phyloP scores from a whole-genome alignment of 495 filamentous ascomycete genomes.

The Talaromyces trachyspermus region DNA sequence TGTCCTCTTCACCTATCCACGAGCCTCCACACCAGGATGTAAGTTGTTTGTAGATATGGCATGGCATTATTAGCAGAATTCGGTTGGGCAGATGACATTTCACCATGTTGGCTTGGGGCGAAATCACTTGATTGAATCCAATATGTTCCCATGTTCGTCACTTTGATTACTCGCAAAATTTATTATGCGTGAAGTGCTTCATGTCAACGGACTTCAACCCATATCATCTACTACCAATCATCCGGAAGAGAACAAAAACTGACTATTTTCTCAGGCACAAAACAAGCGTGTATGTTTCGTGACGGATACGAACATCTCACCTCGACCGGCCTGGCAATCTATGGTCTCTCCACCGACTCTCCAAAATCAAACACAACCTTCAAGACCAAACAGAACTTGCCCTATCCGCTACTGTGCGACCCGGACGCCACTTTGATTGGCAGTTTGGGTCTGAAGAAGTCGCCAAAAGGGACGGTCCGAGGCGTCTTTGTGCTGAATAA shows the following conservation, averaged over 20 bases:
- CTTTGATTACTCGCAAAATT: not conserved
- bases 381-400: constrained; percentile 79
- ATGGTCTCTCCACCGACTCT: constrained; percentile 79
- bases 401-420: constrained; percentile 85
- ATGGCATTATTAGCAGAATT: too few relatives aligned
- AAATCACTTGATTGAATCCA: too few relatives aligned
- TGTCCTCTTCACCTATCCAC: constrained; percentile 91
- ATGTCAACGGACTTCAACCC: too few relatives aligned
- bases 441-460: constrained; percentile 71
- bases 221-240: constrained; percentile 94
- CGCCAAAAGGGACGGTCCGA: constrained; percentile 65
- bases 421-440: constrained; percentile 59
- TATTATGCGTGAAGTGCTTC: too few relatives aligned
- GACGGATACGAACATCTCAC: constrained; percentile 71
- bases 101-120: too few relatives aligned
- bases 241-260: constrained; percentile 89
- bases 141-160: constrained; percentile 4
- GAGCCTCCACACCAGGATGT: constrained; percentile 93
- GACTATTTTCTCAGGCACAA: constrained; percentile 56
- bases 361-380: constrained; percentile 88
- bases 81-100: too few relatives aligned
- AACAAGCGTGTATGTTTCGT: constrained; percentile 86
- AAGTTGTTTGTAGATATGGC: too few relatives aligned
- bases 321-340: constrained; percentile 76
- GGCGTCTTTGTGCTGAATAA: constrained; percentile 88